A percentile compares a stretch with the other conserved stretches of the same genome.
phyloP scores from a whole-genome alignment of 2,329 filamentous ascomycete species.

The Blastomyces percursus region DNA sequence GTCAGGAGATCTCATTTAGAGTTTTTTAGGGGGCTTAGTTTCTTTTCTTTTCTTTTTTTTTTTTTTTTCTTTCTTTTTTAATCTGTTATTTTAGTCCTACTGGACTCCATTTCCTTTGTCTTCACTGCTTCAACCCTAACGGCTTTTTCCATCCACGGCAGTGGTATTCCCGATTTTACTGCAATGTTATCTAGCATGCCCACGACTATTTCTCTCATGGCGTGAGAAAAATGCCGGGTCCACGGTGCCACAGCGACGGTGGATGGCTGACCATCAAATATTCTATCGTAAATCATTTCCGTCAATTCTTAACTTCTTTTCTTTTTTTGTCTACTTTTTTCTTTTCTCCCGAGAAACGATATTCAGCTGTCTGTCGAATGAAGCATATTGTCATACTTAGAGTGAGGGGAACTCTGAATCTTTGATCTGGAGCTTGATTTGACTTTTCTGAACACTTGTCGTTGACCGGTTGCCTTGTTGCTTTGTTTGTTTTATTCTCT shows the following conservation, averaged over 20 bases:
- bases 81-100: not conserved
- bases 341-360: not conserved
- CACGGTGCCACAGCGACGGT: constrained; percentile 4
- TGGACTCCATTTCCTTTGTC: constrained; percentile 3
- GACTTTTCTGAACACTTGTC: not conserved
- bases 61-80: not conserved
- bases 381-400: not conserved
- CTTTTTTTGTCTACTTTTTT: not conserved
- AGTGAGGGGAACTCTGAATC: not conserved
- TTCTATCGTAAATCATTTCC: not conserved
- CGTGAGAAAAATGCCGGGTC: not conserved
- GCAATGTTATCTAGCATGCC: not conserved
- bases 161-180: constrained; percentile 2
- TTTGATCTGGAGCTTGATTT: not conserved
- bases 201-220: constrained; percentile 3
- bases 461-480: not conserved
- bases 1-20: constrained; percentile 2
- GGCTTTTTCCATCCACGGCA: constrained; percentile 4
- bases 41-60: not conserved
- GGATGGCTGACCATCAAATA: not conserved
- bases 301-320: not conserved
- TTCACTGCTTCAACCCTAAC: constrained; percentile 4
- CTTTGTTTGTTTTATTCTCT: not conserved
- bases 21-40: constrained; percentile 5
- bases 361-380: not conserved